A percentile compares a stretch with the other conserved stretches of the same genome.
Evolutionary conservation across 2,329 filamentous ascomycete genomes (phyloP).

Genomic region (Trichothecium sympodiale): DNA sequence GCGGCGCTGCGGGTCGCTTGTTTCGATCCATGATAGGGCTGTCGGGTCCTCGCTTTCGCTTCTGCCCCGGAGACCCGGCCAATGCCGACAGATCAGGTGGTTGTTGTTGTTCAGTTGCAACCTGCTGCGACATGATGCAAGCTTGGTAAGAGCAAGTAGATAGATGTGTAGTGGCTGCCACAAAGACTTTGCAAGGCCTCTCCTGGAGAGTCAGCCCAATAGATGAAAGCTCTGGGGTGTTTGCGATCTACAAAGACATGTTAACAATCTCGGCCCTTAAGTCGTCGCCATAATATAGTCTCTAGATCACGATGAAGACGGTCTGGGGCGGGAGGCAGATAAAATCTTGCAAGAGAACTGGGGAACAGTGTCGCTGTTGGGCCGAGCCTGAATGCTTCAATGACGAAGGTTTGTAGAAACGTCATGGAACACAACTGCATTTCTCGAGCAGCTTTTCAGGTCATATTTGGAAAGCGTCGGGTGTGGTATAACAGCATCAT

Average conservation of each 20-base stretch:
- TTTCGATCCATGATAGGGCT: constrained; percentile 37
- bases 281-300: too few relatives aligned
- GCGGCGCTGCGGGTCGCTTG: constrained; percentile 34
- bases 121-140: constrained; percentile 33
- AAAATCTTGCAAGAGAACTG: too few relatives aligned
- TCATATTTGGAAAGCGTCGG: too few relatives aligned
- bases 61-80: constrained; percentile 34
- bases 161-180: background rate
- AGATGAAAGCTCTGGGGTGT: background rate
- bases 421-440: too few relatives aligned
- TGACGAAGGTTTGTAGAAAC: too few relatives aligned
- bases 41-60: constrained; percentile 43
- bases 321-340: too few relatives aligned
- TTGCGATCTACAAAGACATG: background rate
- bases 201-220: background rate
- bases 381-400: too few relatives aligned
- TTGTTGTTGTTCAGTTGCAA: constrained; percentile 34
- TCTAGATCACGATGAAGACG: too few relatives aligned
- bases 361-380: too few relatives aligned
- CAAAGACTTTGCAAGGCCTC: background rate
- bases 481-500: too few relatives aligned
- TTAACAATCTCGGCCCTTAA: background rate
- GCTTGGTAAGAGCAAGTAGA: background rate
- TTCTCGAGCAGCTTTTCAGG: too few relatives aligned
- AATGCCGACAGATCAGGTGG: constrained; percentile 32